These are phyloP conservation scores for Catharanthus roseus DNA, from an alignment of 257 asterid genomes.

Conservation along the genomic window DNA sequence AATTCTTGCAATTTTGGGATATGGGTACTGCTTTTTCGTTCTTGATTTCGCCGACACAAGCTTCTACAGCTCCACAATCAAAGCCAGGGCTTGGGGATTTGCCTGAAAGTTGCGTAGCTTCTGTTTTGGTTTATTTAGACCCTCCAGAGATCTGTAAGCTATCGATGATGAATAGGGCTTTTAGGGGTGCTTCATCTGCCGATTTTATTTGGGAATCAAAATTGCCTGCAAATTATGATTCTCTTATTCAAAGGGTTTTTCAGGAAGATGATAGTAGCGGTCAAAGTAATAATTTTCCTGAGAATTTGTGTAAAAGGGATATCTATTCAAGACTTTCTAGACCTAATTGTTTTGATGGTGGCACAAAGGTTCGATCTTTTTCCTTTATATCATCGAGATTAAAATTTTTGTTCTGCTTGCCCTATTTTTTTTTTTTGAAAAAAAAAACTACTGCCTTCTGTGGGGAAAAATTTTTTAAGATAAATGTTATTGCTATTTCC, in stretches of 20 bases:
- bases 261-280: slow-evolving; percentile 12
- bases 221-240: slow-evolving; percentile 56
- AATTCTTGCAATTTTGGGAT: neutral
- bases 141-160: slow-evolving; percentile 79
- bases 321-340: slow-evolving; percentile 53
- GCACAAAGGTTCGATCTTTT: slow-evolving; percentile 52
- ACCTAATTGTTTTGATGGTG: slow-evolving; percentile 61
- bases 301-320: slow-evolving; percentile 47
- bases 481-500: neutral
- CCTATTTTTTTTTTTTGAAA: neutral
- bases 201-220: slow-evolving; percentile 87
- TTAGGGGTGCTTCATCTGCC: slow-evolving; percentile 71
- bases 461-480: neutral
- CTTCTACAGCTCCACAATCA: slow-evolving; percentile 17
- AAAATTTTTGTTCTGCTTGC: neutral
- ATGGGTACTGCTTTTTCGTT: slow-evolving; percentile 59
- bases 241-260: slow-evolving; percentile 53
- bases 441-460: neutral
- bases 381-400: neutral
- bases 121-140: slow-evolving; percentile 60
- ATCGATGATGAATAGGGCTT: slow-evolving; percentile 61
- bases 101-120: slow-evolving; percentile 80
- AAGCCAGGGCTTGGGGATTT: slow-evolving; percentile 53
- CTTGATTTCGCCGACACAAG: slow-evolving; percentile 14
- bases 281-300: slow-evolving; percentile 10